These are phyloP conservation scores for Gamsiella multidivaricata DNA, from an alignment of 192 early-diverging fungal species.

Conservation along the genomic window DNA sequence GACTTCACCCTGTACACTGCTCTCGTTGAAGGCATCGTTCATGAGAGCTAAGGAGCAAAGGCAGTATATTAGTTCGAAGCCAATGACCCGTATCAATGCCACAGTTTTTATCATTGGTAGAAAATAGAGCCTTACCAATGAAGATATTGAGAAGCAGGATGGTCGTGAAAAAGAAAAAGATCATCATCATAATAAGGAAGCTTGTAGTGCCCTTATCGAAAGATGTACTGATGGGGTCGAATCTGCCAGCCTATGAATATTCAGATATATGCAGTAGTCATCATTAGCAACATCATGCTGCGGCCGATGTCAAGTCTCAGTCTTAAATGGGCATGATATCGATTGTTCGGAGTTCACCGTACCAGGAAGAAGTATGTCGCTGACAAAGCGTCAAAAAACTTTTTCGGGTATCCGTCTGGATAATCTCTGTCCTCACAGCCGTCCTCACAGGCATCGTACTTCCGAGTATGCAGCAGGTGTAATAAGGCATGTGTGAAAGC, in stretches of 20 bases:
- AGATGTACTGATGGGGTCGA: slow-evolving; percentile 3
- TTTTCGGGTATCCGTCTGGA: background rate
- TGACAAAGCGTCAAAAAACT: slow-evolving; percentile 13
- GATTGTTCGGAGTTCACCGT: too few species aligned
- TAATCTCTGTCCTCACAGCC: background rate
- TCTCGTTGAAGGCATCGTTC: slow-evolving; percentile 48
- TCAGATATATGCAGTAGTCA: background rate
- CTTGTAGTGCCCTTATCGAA: background rate
- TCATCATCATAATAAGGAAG: slow-evolving; percentile 46
- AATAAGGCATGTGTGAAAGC: slow-evolving; percentile 46
- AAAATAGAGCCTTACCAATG: slow-evolving; percentile 25
- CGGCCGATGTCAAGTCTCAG: too few species aligned
- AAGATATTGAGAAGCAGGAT: slow-evolving; percentile 40
- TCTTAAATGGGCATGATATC: too few species aligned
- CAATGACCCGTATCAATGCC: too few species aligned
- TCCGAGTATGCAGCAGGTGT: slow-evolving; percentile 31
- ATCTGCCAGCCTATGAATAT: slow-evolving; percentile 44
- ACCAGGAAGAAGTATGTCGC: slow-evolving; percentile 46
- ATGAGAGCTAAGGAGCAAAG: slow-evolving; percentile 20
- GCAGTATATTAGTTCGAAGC: background rate
- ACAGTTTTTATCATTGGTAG: too few species aligned
- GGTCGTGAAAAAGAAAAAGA: slow-evolving; percentile 47
- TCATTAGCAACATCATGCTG: background rate
- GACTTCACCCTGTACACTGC: slow-evolving; percentile 33
- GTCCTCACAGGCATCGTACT: background rate